Base-by-base conservation (phyloP, 768 basidiomycete species). In the Daedalea quercina region DNA sequence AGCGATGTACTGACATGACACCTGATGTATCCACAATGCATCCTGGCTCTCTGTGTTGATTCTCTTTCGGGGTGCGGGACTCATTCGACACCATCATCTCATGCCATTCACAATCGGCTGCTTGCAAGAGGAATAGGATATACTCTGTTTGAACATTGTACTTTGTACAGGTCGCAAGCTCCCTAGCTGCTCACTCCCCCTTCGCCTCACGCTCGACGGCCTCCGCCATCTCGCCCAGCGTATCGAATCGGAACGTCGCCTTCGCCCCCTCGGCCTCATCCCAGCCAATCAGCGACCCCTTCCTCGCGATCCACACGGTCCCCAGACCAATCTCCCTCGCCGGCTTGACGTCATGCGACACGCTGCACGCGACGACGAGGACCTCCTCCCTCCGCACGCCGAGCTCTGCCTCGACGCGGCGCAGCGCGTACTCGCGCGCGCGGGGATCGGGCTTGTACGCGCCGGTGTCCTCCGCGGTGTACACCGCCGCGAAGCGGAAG, bases 401-500 rank as follows among this genome's bases (percentile, higher is more conserved):
- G 49, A 63, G 68, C n/a, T 63, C 57, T 17, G 56, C 57, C 48
- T 63, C 53, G 28, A 67, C 54, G 48, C 70, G 73, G 47, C 74
- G 69, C 31, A 86, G 67, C 34, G 73, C 76, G 22, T 73, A 69
- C 48, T 71, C 61, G 64, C 84, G 81, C 50, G 80, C 81, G 9
- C 71, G 73, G 6, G 74, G 70, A 7, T 78, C 75, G 20, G 85
- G 88, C 63, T 89, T 90, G 68, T 88, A 90, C 33, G 78, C 79
- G n/a, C 79, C 78, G 3, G 79, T 76, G 56, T 86, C 85, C 63
- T 90, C 79, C 4, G 88, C 86, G 8, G 86, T 89, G 59, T 85
- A 69, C 51, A 87, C 70, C 48, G 81, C 72, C 24, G 80, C 77
- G 66, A 90, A 90, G 1, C 81, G 76, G 23, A 85, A 85, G 37